phyloP scores from a whole-genome alignment of 805 yeast species.

The Saturnispora sekii region DNA sequence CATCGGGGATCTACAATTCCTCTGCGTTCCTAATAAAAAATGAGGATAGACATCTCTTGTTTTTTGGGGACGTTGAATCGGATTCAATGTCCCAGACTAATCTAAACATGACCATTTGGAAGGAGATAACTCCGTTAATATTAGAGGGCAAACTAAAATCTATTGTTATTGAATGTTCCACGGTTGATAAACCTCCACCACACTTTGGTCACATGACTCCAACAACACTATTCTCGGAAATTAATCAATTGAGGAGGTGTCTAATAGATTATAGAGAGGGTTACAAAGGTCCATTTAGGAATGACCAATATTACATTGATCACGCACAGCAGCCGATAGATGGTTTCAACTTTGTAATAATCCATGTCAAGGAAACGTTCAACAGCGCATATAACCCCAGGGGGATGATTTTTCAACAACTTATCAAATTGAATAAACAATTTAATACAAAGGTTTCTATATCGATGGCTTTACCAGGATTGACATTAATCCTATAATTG shows the following conservation, averaged over 20 bases:
- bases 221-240: conserved; percentile 45
- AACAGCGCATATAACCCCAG: conserved; percentile 39
- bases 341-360: conserved; percentile 39
- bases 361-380: conserved; percentile 42
- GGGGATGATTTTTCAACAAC: conserved; percentile 37
- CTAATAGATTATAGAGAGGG: conserved; percentile 14
- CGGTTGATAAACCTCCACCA: conserved; percentile 36
- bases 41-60: conserved; percentile 33
- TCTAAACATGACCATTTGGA: conserved; percentile 45
- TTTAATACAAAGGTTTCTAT: conserved; percentile 36
- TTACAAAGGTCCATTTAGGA: background rate
- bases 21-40: conserved; percentile 49
- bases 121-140: conserved; percentile 37
- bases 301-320: conserved; percentile 13
- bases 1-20: conserved; percentile 23
- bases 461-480: conserved; percentile 48
- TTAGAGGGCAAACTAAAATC: conserved; percentile 34
- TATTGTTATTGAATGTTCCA: conserved; percentile 74
- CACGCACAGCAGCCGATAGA: conserved; percentile 27
- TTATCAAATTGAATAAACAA: conserved; percentile 31
- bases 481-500: conserved; percentile 25
- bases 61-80: conserved; percentile 82
- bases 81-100: conserved; percentile 38
- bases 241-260: conserved; percentile 25
- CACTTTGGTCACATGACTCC: conserved; percentile 83